Conservation (phyloP, 371 early-diverging fungal species). For the Apophysomyces ossiformis region DNA sequence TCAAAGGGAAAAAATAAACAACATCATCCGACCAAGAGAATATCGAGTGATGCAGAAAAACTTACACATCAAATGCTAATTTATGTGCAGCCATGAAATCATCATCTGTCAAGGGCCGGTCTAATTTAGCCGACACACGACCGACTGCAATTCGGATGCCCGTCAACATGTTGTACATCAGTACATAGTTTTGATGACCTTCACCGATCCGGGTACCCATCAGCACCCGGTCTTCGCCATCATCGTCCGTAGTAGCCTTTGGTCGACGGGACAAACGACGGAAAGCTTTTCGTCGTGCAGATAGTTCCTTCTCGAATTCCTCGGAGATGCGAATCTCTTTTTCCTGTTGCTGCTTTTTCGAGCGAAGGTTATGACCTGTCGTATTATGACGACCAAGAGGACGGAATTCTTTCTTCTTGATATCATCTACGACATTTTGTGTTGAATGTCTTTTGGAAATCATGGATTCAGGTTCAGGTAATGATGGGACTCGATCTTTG, state of each 20-base stretch:
- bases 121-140: constrained; percentile 85
- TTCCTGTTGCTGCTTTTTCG: constrained; percentile 32
- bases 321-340: constrained; percentile 42
- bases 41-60: constrained; percentile 2
- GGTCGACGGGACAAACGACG: constrained; percentile 42
- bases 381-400: constrained; percentile 42
- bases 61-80: constrained; percentile 89
- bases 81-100: constrained; percentile 93
- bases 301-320: constrained; percentile 46
- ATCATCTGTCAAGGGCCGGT: constrained; percentile 67
- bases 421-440: background rate
- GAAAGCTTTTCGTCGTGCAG: constrained; percentile 45
- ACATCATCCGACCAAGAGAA: background rate
- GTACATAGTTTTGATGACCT: constrained; percentile 74
- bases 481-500: constrained; percentile 3
- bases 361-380: constrained; percentile 42
- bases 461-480: constrained; percentile 12
- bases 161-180: constrained; percentile 99
- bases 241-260: constrained; percentile 23
- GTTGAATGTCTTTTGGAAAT: constrained; percentile 18
- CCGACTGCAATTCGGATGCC: constrained; percentile 85
- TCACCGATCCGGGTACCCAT: constrained; percentile 73
- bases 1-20: constrained; percentile 3
- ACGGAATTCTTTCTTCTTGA: constrained; percentile 13
- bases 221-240: constrained; percentile 57